phyloP scores from a whole-genome alignment of 495 filamentous ascomycete genomes.

The Lasiosphaeris hirsuta region DNA sequence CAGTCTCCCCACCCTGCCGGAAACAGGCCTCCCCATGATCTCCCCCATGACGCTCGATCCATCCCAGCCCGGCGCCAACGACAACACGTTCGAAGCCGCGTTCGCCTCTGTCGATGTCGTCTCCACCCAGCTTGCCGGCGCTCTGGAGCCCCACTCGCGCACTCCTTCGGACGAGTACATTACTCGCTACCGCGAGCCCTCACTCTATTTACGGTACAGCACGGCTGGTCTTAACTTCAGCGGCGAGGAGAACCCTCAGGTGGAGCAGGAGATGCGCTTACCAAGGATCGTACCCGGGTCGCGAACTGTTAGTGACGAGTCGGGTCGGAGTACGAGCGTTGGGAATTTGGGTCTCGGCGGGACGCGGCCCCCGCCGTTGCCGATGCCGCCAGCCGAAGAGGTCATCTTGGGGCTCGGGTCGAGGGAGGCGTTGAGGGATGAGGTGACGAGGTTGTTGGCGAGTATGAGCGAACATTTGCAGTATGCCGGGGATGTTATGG shows the following conservation, averaged over 20 bases:
- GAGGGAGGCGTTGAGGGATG: slow-evolving; percentile 1
- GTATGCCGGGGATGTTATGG: slow-evolving; percentile 1
- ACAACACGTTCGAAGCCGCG: background rate
- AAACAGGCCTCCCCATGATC: background rate
- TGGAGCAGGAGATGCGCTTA: background rate
- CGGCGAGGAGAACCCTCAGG: background rate
- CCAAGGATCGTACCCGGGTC: background rate
- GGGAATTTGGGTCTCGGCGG: background rate
- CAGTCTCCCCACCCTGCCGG: background rate
- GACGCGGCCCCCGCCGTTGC: background rate
- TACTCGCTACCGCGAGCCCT: background rate
- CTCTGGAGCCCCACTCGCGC: no score
- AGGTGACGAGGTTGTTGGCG: slow-evolving; percentile 4
- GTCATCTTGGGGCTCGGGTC: background rate
- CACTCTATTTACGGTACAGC: slow-evolving; percentile 1
- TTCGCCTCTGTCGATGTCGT: background rate
- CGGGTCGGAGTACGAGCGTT: background rate
- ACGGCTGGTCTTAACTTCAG: background rate
- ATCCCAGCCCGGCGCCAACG: background rate
- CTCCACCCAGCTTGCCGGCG: background rate
- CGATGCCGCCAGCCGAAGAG: slow-evolving; percentile 1
- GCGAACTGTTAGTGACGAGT: slow-evolving; percentile 1
- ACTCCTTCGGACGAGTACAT: no score
- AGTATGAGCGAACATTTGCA: slow-evolving; percentile 4
- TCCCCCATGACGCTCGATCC: background rate